Base-by-base conservation (phyloP, 2,329 filamentous ascomycete species). In the Ophiostoma montium region DNA sequence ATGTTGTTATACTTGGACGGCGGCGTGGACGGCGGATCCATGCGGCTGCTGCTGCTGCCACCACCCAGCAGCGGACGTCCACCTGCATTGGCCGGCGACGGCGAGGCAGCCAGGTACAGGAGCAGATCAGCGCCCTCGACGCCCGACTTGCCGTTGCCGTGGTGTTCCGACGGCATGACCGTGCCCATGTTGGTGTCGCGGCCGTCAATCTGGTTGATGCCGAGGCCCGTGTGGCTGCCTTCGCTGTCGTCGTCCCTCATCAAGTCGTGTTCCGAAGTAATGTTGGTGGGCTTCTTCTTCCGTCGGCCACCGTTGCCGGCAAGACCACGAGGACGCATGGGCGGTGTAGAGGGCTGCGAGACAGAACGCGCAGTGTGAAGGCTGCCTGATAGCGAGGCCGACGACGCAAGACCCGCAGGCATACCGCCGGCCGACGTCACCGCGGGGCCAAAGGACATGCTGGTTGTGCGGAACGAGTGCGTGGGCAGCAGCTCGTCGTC, bases 311-410 rank as follows among this genome's bases (percentile, higher is more conserved):
- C 50, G 16, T 30, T 30, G 15, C 21, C 39, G 19, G 53, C 65
- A 51, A 74, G 62, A 57, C 66, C 62, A 57, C 75, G 70, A 62
- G 63, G 72, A 48, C 76, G 74, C 71, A 77, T 77, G 27, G 83
- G 84, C n/a, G 86, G 86, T 45, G 87, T 94, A 52, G 81, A 79
- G 35, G 88, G 88, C 35, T 88, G 88, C 12, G 89, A 94, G 86
- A 86, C 43, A 72, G 76, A 48, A 80, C 68, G 58, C 2, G 39
- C 23, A 15, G 48, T 21, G n/a, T 48, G 54, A 21, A 48, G 78
- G 72, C 42, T 47, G 33, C 45, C 41, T 5, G 48, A 45, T 5
- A 50, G 35, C 8, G 42, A 33, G 2, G 42, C 42, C n/a, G 42
- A 44, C n/a, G 42, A 44, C 7, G 45, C 32, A 12, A 36, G 35